Conservation (phyloP, 441 rosid genomes). For the Biscutella auriculata region DNA sequence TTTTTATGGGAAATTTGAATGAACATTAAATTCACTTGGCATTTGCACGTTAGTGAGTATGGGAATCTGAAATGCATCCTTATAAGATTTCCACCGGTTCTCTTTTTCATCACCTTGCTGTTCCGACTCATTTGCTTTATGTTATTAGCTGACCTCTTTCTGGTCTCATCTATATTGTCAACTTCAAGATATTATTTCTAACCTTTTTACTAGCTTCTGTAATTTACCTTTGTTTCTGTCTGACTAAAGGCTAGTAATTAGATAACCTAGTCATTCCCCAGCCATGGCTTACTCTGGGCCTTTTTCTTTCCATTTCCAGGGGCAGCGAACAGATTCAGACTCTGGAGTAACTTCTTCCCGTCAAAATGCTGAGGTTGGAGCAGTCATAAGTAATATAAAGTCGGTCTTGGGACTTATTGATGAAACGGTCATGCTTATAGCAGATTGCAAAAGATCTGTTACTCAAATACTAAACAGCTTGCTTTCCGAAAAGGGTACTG, state of each 20-base stretch:
- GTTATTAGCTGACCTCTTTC: neutral
- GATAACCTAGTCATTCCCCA: conserved; percentile 2
- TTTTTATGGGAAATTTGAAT: neutral
- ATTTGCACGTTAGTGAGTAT: neutral
- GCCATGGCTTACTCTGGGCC: conserved; percentile 11
- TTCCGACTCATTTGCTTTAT: neutral
- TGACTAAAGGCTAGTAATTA: neutral
- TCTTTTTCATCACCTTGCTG: conserved; percentile 1
- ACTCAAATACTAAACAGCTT: conserved; percentile 70
- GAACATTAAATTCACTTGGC: neutral
- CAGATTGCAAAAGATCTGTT: conserved; percentile 78
- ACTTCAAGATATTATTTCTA: neutral
- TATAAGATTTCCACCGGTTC: neutral
- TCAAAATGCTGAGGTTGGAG: conserved; percentile 82
- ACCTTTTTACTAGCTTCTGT: neutral
- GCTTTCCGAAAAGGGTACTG: conserved; percentile 92
- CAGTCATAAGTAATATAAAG: conserved; percentile 69
- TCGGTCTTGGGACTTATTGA: conserved; percentile 77
- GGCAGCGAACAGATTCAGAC: conserved; percentile 84
- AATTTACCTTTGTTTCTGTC: neutral
- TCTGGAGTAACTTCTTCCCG: conserved; percentile 82
- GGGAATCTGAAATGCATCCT: neutral
- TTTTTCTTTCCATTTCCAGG: conserved; percentile 32
- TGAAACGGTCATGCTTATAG: conserved; percentile 79
- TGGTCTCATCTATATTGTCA: neutral